Percentiles rank a stretch among this genome's conserved stretches.
These are phyloP conservation scores for Aspergillus asperescens DNA, from an alignment of 495 filamentous ascomycete species.

Conservation along the genomic window DNA sequence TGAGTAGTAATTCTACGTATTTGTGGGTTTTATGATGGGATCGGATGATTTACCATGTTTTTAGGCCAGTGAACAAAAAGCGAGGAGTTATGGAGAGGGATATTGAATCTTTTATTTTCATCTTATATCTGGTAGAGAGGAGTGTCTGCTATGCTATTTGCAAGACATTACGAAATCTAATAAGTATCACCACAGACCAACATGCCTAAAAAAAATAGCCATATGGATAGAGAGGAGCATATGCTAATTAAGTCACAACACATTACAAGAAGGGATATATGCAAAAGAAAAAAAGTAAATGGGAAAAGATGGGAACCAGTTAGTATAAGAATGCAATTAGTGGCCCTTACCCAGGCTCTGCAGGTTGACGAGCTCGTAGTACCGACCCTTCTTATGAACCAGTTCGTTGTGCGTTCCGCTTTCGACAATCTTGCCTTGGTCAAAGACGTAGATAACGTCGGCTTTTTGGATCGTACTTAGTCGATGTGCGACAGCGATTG, in stretches of 20 bases:
- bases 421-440: conserved; percentile 69
- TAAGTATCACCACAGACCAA: neutral
- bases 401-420: conserved; percentile 65
- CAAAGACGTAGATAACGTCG: conserved; percentile 79
- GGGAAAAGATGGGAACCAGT: neutral
- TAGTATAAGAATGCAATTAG: conserved; percentile 17
- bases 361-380: conserved; percentile 71
- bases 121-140: neutral
- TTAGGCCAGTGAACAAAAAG: no score
- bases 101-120: neutral
- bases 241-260: conserved; percentile 2
- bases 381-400: conserved; percentile 60
- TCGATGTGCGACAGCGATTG: conserved; percentile 73
- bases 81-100: neutral
- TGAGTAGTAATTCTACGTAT: conserved; percentile 17
- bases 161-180: conserved; percentile 6
- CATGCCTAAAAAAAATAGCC: conserved; percentile 1
- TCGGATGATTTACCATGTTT: neutral
- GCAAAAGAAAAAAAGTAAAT: conserved; percentile 3
- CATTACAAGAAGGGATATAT: conserved; percentile 6
- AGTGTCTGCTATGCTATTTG: conserved; percentile 1
- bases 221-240: neutral
- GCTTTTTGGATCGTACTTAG: conserved; percentile 77
- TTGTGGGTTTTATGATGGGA: neutral
- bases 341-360: conserved; percentile 67